Evolutionary conservation across 2,329 filamentous ascomycete species (phyloP), one percentile per base, ranked within the genome.

Genomic region (Alternaria tenuissima): DNA sequence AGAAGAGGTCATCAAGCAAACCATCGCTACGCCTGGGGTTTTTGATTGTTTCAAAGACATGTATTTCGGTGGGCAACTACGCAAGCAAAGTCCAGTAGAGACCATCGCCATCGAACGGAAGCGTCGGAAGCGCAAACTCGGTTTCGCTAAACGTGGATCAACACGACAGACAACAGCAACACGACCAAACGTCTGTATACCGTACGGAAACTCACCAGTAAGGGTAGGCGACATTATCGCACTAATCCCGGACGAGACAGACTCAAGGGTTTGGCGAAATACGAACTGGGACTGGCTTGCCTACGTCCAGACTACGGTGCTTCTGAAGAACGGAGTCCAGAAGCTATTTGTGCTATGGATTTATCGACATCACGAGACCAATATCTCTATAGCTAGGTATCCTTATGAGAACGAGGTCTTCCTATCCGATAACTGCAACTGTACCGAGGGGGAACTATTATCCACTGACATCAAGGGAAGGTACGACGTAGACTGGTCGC

Each of bases 401-500:
- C 89, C 89, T 0, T 89, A 87, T 76, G 63, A 78, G 0, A 91
- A 93, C 52, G 92, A 96, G 75, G 76, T 95, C 0, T 95, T 95
- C 62, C 77, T 94, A 0, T 92, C 89, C 0, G 87, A 93, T 52
- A 88, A 93, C 59, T 94, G 92, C 77, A 90, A 89, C 1, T 95
- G 92, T 63, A 74, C 80, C 0, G 81, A 85, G 18, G 71, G 78
- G 0, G 82, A 83, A 28, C 81, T 92, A 3, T 66, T 81, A 0
- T 82, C 84, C 1, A 76, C 83, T 0, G 84, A 92, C 34, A 80
- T 93, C 0, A 69, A 87, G 0, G 82, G 81, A 0, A 85, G 85
- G 1, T 85, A 90, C 41, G 64, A 81, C 0, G 83, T 94, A 0
- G 82, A 86, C 2, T 83, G 78, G 62, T 89, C 87, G 76, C 86